Evolutionary conservation across 192 early-diverging fungal genomes (phyloP), one percentile per base, ranked within the genome.

Genomic region (Backusella westeae): DNA sequence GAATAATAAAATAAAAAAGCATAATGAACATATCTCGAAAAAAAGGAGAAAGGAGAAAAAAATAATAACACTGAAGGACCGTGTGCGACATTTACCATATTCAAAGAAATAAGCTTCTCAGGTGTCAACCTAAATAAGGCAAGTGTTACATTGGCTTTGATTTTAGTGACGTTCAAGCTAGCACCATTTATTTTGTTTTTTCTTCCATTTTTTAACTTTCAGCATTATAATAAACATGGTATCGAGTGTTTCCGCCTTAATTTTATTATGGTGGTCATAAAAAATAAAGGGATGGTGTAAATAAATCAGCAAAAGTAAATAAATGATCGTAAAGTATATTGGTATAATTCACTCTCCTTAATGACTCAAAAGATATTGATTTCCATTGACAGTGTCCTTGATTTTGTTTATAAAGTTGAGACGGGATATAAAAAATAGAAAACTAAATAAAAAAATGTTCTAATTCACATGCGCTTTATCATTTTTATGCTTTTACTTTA

Each of bases 141-240:
- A 63, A 63, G 12, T 63, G 56, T 63, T 63, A 63, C 56, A 12
- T 63, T 63, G 56, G 56, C 56, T 63, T 63, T 63, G 56, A 63
- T 63, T 29, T 63, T 63, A 29, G 56, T 63, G 23, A 29, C 23
- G 29, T 29, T 63, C 9, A 29, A 49, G 17, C 17, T 21, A n/a
- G 19, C 46, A 49, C n/a, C 6, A 49, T 49, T 26, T 26, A 12
- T 59, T 59, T 10, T 39, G 10, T 39, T 39, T 14, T 42, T 44
- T 44, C 42, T 17, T 42, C 10, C 8, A 10, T 8, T 8, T 21
- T 23, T 56, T 3, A 56, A 10, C 23, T 26, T 59, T 12, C 10
- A 59, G 0, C 15, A 4, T 19, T 44, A 44, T 44, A 15, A 44
- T 44, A 2, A 56, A 10, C 26, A 56, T 44, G 42, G 23, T 59